phyloP scores from a whole-genome alignment of 2,329 filamentous ascomycete species.

The Pseudonectria foliicola region DNA sequence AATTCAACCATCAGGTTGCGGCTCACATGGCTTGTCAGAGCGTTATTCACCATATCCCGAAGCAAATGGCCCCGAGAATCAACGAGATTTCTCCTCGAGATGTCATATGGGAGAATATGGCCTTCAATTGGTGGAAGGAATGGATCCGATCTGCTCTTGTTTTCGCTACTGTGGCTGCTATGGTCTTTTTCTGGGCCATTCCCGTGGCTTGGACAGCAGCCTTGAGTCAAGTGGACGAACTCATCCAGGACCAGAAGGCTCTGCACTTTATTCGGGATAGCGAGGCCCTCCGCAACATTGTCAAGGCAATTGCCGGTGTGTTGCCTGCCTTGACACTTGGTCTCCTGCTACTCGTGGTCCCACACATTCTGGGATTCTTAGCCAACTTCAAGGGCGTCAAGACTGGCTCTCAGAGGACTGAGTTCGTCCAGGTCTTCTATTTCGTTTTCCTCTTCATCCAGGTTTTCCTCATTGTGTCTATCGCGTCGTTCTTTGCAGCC shows the following conservation, averaged over 20 bases:
- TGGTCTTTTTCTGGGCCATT: slow-evolving; percentile 84
- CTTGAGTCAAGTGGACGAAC: slow-evolving; percentile 66
- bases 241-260: slow-evolving; percentile 62
- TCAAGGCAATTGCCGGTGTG: slow-evolving; percentile 69
- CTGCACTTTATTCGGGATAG: slow-evolving; percentile 61
- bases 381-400: slow-evolving; percentile 70
- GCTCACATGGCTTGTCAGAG: slow-evolving; percentile 98
- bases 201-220: slow-evolving; percentile 84
- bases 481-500: slow-evolving; percentile 65
- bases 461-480: slow-evolving; percentile 85
- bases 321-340: slow-evolving; percentile 71
- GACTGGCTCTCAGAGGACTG: slow-evolving; percentile 69
- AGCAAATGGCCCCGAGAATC: slow-evolving; percentile 84
- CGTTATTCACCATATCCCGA: slow-evolving; percentile 81
- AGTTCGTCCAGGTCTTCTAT: slow-evolving; percentile 87
- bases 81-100: slow-evolving; percentile 93
- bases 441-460: slow-evolving; percentile 94
- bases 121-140: slow-evolving; percentile 86
- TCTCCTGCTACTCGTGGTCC: slow-evolving; percentile 72
- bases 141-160: slow-evolving; percentile 67
- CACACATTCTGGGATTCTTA: slow-evolving; percentile 68
- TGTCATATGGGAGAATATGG: slow-evolving; percentile 97
- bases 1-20: slow-evolving; percentile 96
- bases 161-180: slow-evolving; percentile 57
- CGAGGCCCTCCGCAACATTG: slow-evolving; percentile 51